phyloP scores from a whole-genome alignment of 805 yeast genomes.

The Spathaspora boniae region DNA sequence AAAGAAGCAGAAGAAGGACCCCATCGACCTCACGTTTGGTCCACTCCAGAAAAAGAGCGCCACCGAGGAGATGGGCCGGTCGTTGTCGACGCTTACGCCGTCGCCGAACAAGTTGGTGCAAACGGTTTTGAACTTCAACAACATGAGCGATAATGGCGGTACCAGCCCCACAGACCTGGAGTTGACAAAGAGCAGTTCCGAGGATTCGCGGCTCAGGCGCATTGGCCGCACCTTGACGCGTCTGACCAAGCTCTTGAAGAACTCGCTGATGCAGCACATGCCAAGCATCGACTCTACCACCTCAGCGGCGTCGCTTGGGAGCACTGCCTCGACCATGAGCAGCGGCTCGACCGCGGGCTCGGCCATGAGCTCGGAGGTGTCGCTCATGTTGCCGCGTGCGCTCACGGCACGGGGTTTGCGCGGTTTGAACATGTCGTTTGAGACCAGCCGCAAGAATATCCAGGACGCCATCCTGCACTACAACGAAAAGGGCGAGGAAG shows the following conservation, averaged over 20 bases:
- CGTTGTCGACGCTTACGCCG: slow-evolving; percentile 5
- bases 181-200: not conserved
- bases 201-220: slow-evolving; percentile 13
- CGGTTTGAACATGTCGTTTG: slow-evolving; percentile 32
- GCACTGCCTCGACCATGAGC: not conserved
- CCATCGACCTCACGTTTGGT: not conserved
- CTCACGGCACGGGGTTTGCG: slow-evolving; percentile 30
- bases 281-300: not conserved
- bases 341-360: not conserved
- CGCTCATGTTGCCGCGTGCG: slow-evolving; percentile 25
- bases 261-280: not conserved
- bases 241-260: slow-evolving; percentile 16
- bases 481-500: slow-evolving; percentile 7
- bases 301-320: not conserved
- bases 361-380: not conserved
- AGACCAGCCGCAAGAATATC: slow-evolving; percentile 19
- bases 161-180: not conserved
- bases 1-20: slow-evolving; percentile 4
- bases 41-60: not conserved
- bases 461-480: slow-evolving; percentile 27
- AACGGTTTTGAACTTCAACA: slow-evolving; percentile 2
- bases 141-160: not conserved
- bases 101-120: slow-evolving; percentile 7
- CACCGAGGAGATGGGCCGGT: not conserved
- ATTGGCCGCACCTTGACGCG: slow-evolving; percentile 17